Base-by-base conservation (phyloP, 2,329 filamentous ascomycete species). In the Aspergillus transmontanensis region DNA sequence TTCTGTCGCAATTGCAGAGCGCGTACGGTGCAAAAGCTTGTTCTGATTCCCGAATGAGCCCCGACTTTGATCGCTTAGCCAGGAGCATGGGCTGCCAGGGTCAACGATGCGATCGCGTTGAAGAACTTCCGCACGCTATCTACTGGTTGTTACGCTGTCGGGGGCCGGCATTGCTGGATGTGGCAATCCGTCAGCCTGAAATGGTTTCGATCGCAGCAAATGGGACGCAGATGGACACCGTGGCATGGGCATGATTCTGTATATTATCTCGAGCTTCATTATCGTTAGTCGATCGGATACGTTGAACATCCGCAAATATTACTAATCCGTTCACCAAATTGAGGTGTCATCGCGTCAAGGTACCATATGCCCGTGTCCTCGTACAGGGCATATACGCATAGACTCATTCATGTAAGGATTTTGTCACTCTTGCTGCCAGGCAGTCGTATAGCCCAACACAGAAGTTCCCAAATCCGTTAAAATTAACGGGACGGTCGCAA, bases 141-240 rank as follows among this genome's bases (percentile, higher is more conserved):
- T 55, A 23, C 16, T 55, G 51, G 51, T 26, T 55, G 12, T 26
- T 55, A 11, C 51, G 51, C n/a, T 55, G 51, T 55, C 51, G 34
- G 4, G 51, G 51, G 23, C 51, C 51, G 5, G 51, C 51, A 16
- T 41, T 55, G 21, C 36, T 55, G 12, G 51, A 55, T 30, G 51
- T 55, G 3, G 34, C 51, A 4, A 23, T 21, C 4, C 26, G 51
- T 9, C 32, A 36, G 51, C 19, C 28, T 14, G 48, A 21, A 6
- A 12, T 51, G 9, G n/a, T 34, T 32, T 6, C 28, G 2, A 30
- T 51, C 9, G 48, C 48, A 14, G 3, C 48, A 4, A 51, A 26
- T 26, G n/a, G 32, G 12, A 14, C 32, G 1, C 7, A 34, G n/a
- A 23, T 26, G 30, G 51, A 23, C 28, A 12, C 30, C 2, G 11